Base-by-base conservation (phyloP, 83 land plant genomes). In the Thuja plicata region DNA sequence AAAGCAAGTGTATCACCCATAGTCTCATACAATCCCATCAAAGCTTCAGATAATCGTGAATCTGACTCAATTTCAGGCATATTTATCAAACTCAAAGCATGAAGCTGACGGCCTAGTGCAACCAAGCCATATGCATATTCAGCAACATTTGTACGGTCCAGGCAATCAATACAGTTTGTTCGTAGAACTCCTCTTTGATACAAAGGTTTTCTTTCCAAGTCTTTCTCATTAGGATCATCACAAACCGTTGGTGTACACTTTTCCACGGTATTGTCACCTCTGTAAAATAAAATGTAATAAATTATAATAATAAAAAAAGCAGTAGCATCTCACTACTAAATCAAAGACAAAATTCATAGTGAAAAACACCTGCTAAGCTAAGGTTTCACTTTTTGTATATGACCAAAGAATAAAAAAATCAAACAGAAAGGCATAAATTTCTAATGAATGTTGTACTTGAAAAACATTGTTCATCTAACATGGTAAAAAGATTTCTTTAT, bases 1-100 rank as follows among this genome's bases (percentile, higher is more conserved):
- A 97, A 81, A 8, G 99, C 98, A 71, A 97, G 95, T 41, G 95
- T 93, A 88, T 97, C 99, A 35, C 99, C 99, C 99, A 97, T 97
- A 24, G 87, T 94, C 88, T 95, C 97, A 89, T 96, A 97, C 91
- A 94, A 89, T 17, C 86, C 88, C 98, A 96, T 96, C 86, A 97
- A 84, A 78, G 91, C 92, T 86, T 92, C 94, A 34, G 97, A 97
- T 87, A 97, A 88, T 41, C 95, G 91, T 41, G 88, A 77, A 85
- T 94, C 94, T 21, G 92, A 87, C 87, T 93, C 97, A 88, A 97
- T 38, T 50, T 86, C 90, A 10, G 94, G 91, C 4, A 24, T 87
- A 52, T 92, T 92, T 60, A 88, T 89, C 15, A 95, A 76, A 32
- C 97, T 97, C 62, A 97, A 86, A 88, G 93, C 91, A 89, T 96